phyloP scores from a whole-genome alignment of 2,329 filamentous ascomycete species.

The Fusarium begoniae region DNA sequence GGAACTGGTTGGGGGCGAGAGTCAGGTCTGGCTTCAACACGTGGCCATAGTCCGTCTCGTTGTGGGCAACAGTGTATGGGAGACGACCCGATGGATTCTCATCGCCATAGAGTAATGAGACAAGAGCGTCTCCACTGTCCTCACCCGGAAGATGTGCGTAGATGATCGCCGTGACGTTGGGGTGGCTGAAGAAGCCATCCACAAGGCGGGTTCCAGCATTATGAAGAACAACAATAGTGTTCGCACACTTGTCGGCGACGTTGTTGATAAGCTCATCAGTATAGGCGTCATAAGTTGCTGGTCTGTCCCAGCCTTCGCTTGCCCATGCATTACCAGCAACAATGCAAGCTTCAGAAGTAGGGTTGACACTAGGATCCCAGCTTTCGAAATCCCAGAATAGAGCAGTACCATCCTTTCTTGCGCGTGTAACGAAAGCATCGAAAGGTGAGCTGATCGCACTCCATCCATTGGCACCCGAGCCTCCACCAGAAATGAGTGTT shows the following conservation, averaged over 20 bases:
- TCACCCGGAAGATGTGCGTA: constrained; percentile 73
- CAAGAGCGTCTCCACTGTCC: constrained; percentile 66
- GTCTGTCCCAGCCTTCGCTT: constrained; percentile 77
- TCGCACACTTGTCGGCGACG: constrained; percentile 67
- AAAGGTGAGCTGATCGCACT: background rate
- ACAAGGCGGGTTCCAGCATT: constrained; percentile 64
- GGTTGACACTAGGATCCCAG: background rate
- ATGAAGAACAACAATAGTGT: constrained; percentile 72
- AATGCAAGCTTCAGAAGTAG: constrained; percentile 67
- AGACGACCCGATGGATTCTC: constrained; percentile 65
- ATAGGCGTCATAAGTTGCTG: constrained; percentile 73
- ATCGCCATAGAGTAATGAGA: constrained; percentile 66
- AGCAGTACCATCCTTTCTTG: background rate
- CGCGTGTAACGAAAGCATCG: background rate
- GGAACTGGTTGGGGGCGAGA: background rate
- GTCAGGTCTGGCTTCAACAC: background rate
- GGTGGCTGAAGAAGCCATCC: constrained; percentile 65
- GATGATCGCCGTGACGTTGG: constrained; percentile 70
- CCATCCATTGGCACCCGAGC: background rate
- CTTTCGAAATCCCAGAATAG: constrained; percentile 14
- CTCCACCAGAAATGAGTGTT: constrained; percentile 1
- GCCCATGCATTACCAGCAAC: constrained; percentile 85
- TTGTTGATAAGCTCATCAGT: constrained; percentile 68
- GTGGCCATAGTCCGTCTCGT: constrained; percentile 44
- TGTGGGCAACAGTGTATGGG: constrained; percentile 68